These are phyloP conservation scores for Chionographis japonica DNA, from an alignment of 106 monocot species.

Conservation along the genomic window DNA sequence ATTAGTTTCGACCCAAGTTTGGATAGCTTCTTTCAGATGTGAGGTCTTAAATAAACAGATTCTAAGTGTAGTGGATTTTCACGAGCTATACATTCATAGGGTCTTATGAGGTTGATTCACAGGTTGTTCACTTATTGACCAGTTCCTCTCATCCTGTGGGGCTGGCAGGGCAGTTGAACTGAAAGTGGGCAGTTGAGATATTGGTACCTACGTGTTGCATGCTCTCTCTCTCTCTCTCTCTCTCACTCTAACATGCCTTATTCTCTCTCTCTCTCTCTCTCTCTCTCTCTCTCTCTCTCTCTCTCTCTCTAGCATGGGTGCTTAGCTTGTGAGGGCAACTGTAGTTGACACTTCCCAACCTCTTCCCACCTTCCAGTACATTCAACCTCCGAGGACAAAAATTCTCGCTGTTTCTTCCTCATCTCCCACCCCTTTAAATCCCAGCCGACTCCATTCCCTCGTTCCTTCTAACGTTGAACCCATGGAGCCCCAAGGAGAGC, in stretches of 20 bases:
- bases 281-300: background rate
- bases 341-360: constrained; percentile 19
- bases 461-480: background rate
- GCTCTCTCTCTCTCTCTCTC: background rate
- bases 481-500: constrained; percentile 21
- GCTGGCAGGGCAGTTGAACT: constrained; percentile 55
- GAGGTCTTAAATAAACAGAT: too few relatives aligned
- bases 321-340: background rate
- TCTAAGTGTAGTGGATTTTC: too few relatives aligned
- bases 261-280: background rate
- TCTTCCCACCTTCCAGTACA: constrained; percentile 28
- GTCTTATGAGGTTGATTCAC: background rate
- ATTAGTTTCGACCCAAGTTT: too few relatives aligned
- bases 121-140: background rate
- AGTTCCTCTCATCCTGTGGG: too few relatives aligned
- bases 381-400: background rate
- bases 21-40: too few relatives aligned
- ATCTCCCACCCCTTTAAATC: background rate
- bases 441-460: background rate
- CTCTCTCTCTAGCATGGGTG: too few relatives aligned
- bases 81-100: background rate
- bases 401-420: constrained; percentile 5
- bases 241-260: background rate
- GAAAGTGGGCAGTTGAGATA: constrained; percentile 44
- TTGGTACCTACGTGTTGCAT: constrained; percentile 19